These are phyloP conservation scores for Ophiostoma tasmaniense DNA, from an alignment of 2,329 filamentous ascomycete species.

Conservation along the genomic window DNA sequence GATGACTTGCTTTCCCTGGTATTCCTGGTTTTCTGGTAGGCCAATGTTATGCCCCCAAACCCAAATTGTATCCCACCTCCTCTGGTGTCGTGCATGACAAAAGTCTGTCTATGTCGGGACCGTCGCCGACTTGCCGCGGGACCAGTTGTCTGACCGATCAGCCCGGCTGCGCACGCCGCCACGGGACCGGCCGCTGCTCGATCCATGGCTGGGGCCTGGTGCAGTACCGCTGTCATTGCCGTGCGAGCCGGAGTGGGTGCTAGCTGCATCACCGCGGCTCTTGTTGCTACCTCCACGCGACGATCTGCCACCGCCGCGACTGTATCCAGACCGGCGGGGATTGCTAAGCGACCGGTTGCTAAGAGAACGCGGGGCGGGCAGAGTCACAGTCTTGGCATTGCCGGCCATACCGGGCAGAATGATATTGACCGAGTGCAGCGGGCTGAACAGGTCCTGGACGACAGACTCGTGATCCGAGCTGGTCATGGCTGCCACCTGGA, in stretches of 20 bases:
- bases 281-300: conserved; percentile 6
- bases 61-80: not conserved
- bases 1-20: not conserved
- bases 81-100: not conserved
- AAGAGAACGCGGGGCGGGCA: conserved; percentile 23
- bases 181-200: conserved; percentile 15
- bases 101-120: not conserved
- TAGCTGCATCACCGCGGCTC: conserved; percentile 15
- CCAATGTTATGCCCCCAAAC: not conserved
- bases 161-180: conserved; percentile 2
- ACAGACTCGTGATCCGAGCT: conserved; percentile 24
- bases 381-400: conserved; percentile 31
- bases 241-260: conserved; percentile 17
- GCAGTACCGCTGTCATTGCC: conserved; percentile 13
- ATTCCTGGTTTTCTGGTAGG: not conserved
- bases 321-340: conserved; percentile 9
- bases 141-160: conserved; percentile 14
- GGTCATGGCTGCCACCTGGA: conserved; percentile 39
- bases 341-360: conserved; percentile 20
- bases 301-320: conserved; percentile 16
- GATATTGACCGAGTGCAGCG: conserved; percentile 33
- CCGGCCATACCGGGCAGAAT: conserved; percentile 38
- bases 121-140: conserved; percentile 8
- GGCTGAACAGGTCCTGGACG: conserved; percentile 36
- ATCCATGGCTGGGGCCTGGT: conserved; percentile 6